Base-by-base conservation (phyloP, 441 rosid species). In the Biscutella laevigata region DNA sequence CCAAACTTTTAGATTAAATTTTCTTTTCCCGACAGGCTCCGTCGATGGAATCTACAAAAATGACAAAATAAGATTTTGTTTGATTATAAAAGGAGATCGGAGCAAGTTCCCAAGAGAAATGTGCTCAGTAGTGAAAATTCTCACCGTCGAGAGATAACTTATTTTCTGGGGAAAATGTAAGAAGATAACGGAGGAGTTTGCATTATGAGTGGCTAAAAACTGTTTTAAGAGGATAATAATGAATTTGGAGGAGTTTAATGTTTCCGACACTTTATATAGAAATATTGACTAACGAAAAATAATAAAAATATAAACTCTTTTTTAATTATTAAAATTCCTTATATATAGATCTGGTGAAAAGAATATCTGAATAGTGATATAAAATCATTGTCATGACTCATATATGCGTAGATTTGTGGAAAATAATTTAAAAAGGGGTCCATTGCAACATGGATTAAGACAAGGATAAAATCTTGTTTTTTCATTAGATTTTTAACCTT, bases 321-420 rank as follows among this genome's bases (percentile, higher is more conserved):
- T 6, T 17, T n/a, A n/a, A 27, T 12, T 19, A 26, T 12, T 22
- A 41, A 61, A 9, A 25, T 32, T 17, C 33, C 22, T 7, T n/a
- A 59, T 48, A 35, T 16, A 48, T 1, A 24, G 57, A 53, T 36
- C 34, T 37, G 39, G 21, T 9, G 9, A 11, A 16, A 45, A 28
- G 2, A 37, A 11, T 43, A 52, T 53, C 20, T 36, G 32, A 20
- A 36, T 10, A 21, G 13, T 16, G 21, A 62, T 36, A 44, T 36
- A 11, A 29, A 27, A 40, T 56, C 62, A 48, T 42, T 50, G 41
- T 57, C 57, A 43, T 65, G 70, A 65, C 64, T 65, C 59, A 53
- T 29, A 12, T 11, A 12, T 65, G 70, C 36, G 59, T 65, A 65
- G 70, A 57, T 65, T 30, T 55, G 6, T 44, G 57, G n/a, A 20